Evolutionary conservation across 805 yeast genomes (phyloP).

Genomic region (Gaillardinia entomophila): DNA sequence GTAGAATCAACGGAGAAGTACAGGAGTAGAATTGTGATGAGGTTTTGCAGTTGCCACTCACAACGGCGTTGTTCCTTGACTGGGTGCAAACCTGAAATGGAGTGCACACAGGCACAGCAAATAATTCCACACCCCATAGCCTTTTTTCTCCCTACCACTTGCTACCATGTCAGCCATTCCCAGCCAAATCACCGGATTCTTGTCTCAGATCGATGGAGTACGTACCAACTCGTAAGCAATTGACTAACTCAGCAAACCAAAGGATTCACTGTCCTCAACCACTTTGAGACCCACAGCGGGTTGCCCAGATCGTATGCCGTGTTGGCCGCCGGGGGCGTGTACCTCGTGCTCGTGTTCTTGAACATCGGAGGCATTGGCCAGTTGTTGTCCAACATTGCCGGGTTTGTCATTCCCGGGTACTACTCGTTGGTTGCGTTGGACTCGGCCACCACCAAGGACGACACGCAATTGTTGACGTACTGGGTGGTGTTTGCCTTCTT

Average conservation of each 20-base stretch:
- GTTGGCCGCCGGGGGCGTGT: slow-evolving; percentile 55
- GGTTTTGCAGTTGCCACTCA: no score
- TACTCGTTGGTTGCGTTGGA: slow-evolving; percentile 79
- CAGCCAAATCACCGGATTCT: slow-evolving; percentile 41
- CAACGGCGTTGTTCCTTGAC: no score
- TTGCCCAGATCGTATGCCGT: slow-evolving; percentile 84
- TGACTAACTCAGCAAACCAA: slow-evolving; percentile 22
- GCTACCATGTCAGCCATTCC: slow-evolving; percentile 36
- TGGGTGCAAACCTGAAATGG: no score
- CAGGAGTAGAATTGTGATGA: no score
- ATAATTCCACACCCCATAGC: not conserved
- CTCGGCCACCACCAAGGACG: slow-evolving; percentile 66
- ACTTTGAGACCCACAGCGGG: slow-evolving; percentile 39
- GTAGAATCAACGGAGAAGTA: no score
- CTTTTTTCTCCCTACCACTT: not conserved
- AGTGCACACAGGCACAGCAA: no score
- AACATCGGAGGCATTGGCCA: slow-evolving; percentile 96
- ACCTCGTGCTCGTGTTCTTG: slow-evolving; percentile 74
- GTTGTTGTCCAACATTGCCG: slow-evolving; percentile 86
- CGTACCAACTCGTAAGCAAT: slow-evolving; percentile 13
- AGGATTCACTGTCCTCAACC: slow-evolving; percentile 24
- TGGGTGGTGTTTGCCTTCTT: slow-evolving; percentile 98
- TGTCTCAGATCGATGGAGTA: slow-evolving; percentile 44
- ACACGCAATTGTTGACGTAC: slow-evolving; percentile 83
- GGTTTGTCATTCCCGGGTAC: slow-evolving; percentile 87